These are phyloP conservation scores for Evernia prunastri DNA, from an alignment of 495 filamentous ascomycete species.

Conservation along the genomic window DNA sequence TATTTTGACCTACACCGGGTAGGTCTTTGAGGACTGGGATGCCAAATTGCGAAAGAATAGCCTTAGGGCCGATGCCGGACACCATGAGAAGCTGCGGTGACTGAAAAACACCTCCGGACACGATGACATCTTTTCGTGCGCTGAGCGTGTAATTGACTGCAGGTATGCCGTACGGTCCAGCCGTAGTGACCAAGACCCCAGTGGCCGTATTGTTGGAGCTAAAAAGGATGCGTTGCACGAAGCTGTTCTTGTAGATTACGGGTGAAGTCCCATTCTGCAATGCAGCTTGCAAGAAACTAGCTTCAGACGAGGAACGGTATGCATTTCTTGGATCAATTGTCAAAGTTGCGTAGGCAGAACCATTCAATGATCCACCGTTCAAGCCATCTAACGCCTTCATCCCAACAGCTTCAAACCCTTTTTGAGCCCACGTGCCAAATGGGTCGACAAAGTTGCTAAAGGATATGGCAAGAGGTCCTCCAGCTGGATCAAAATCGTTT, in stretches of 20 bases:
- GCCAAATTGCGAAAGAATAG: constrained; percentile 29
- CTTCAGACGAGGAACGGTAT: constrained; percentile 36
- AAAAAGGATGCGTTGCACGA: constrained; percentile 42
- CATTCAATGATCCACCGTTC: constrained; percentile 31
- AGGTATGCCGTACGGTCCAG: constrained; percentile 14
- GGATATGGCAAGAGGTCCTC: constrained; percentile 36
- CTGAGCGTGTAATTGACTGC: constrained; percentile 17
- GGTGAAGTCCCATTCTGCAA: constrained; percentile 21
- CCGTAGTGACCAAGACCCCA: constrained; percentile 37
- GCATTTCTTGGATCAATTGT: constrained; percentile 34
- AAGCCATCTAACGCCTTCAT: constrained; percentile 29
- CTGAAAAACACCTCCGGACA: constrained; percentile 41
- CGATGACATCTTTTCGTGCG: constrained; percentile 40
- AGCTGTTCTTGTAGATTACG: constrained; percentile 36
- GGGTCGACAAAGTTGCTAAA: constrained; percentile 34
- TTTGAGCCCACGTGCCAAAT: constrained; percentile 33
- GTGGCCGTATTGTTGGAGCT: constrained; percentile 37
- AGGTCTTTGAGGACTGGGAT: constrained; percentile 38
- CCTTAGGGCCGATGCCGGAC: constrained; percentile 42
- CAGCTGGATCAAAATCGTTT: constrained; percentile 24
- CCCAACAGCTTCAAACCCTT: constrained; percentile 29
- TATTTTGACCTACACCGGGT: constrained; percentile 43
- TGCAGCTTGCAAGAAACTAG: constrained; percentile 35
- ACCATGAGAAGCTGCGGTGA: constrained; percentile 47
- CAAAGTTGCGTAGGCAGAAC: constrained; percentile 27